phyloP scores from a whole-genome alignment of 1,139 yeast species.

The Arxiozyma slooffiae region DNA sequence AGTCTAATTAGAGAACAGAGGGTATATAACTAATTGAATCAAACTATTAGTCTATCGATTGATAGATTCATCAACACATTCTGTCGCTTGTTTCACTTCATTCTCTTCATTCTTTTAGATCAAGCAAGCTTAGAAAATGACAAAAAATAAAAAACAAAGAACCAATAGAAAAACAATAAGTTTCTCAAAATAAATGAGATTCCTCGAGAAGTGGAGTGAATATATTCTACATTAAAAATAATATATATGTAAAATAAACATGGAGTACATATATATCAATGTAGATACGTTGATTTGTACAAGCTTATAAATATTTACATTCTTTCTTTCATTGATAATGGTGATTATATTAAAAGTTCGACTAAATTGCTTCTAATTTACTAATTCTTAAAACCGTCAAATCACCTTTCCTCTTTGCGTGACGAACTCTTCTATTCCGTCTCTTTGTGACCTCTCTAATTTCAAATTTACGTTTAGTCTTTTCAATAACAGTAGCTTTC shows the following conservation, averaged over 20 bases:
- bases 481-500: conserved; percentile 73
- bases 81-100: background rate
- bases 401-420: conserved; percentile 66
- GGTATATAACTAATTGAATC: background rate
- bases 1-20: background rate
- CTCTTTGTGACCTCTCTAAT: conserved; percentile 60
- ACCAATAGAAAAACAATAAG: background rate
- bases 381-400: conserved; percentile 74
- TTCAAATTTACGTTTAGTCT: conserved; percentile 73
- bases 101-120: background rate
- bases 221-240: no score
- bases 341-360: no score
- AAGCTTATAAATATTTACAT: conserved; percentile 1
- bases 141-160: background rate
- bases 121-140: background rate
- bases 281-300: background rate
- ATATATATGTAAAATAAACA: no score
- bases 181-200: background rate
- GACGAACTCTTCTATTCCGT: conserved; percentile 77
- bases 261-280: background rate
- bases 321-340: background rate
- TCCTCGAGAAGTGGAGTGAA: background rate
- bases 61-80: no score
- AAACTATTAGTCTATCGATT: no score
- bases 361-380: conserved; percentile 43